Evolutionary conservation across 2,329 filamentous ascomycete species (phyloP), one percentile per base, ranked within the genome.

Genomic region (Trichothecium roseum): DNA sequence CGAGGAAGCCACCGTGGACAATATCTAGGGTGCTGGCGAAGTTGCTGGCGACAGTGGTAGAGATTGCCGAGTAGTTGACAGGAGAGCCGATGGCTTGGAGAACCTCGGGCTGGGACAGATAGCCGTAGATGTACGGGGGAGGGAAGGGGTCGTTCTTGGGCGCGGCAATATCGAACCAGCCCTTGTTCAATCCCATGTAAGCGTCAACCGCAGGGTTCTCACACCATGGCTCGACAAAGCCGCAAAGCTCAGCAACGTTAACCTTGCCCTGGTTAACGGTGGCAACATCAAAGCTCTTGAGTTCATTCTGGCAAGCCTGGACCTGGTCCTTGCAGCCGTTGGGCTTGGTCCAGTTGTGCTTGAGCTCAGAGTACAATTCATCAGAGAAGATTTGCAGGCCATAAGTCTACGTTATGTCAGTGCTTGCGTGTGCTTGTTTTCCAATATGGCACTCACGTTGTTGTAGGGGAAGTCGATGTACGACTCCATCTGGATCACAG

Each of bases 1-100:
- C 18, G 61, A 67, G 37, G 64, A 62, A 41, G 52, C 49, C 13
- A 64, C 69, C 30, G 62, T 66, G 56, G n/a, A 78, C 57, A 44
- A 76, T 67, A 47, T 74, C 72, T 12, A 69, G 65, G 44, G 77
- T 80, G 39, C 74, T 68, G 41, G 71, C 76, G 55, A 83, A 81
- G 36, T 64, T 68, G 0, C 56, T 62, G 13, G 54, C 47, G 3
- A 59, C 56, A 36, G 72, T 67, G 3, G 53, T 56, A 2, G 53
- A 51, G 15, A 60, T 50, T 1, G 68, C 49, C 13, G 59, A 70
- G 47, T 66, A 79, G 51, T 80, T 79, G 30, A 80, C 55, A 9
- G 71, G 70, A 1, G 75, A 69, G 24, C 78, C 78, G 6, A 84
- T 63, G 2, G 74, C 72, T 15, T 68, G 52, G 34, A 76, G 70